phyloP scores from a whole-genome alignment of 116 monocot species.

The Cymodocea nodosa region DNA sequence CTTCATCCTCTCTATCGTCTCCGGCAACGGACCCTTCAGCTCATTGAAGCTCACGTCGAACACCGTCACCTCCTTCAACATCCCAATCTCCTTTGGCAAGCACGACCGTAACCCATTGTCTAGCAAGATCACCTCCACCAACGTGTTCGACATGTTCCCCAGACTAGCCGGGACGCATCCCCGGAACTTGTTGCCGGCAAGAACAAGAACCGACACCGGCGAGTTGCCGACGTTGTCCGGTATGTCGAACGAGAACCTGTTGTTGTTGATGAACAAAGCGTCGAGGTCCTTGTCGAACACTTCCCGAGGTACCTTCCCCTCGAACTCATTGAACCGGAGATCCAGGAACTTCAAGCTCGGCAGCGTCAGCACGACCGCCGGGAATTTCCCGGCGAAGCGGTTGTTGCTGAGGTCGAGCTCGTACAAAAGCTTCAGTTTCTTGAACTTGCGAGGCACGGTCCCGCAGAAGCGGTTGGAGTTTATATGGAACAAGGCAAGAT shows the following conservation, averaged over 20 bases:
- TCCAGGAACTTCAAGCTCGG: conserved; percentile 14
- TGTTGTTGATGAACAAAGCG: conserved; percentile 55
- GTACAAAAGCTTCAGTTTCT: conserved; percentile 13
- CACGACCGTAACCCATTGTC: conserved; percentile 67
- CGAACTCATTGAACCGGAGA: conserved; percentile 31
- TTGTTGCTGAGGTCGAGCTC: conserved; percentile 51
- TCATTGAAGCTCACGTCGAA: conserved; percentile 73
- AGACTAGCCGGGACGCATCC: conserved; percentile 54
- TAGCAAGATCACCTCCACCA: conserved; percentile 56
- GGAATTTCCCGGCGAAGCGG: conserved; percentile 32
- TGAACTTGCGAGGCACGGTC: conserved; percentile 29
- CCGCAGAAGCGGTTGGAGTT: conserved; percentile 95
- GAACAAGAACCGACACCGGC: conserved; percentile 37
- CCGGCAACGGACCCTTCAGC: conserved; percentile 36
- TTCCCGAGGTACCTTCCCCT: conserved; percentile 27
- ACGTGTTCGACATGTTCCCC: conserved; percentile 27
- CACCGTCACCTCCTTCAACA: conserved; percentile 53
- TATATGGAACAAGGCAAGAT: conserved; percentile 44
- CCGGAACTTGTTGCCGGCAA: conserved; percentile 46
- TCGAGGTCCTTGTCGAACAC: conserved; percentile 40
- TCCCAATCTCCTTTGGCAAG: conserved; percentile 53
- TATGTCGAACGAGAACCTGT: conserved; percentile 33
- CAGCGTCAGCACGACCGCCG: conserved; percentile 13
- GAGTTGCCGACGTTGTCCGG: conserved; percentile 61
- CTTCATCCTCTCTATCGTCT: too few relatives aligned